These are phyloP conservation scores for Cadophora sp. DNA, from an alignment of 2,329 filamentous ascomycete species.

Conservation along the genomic window DNA sequence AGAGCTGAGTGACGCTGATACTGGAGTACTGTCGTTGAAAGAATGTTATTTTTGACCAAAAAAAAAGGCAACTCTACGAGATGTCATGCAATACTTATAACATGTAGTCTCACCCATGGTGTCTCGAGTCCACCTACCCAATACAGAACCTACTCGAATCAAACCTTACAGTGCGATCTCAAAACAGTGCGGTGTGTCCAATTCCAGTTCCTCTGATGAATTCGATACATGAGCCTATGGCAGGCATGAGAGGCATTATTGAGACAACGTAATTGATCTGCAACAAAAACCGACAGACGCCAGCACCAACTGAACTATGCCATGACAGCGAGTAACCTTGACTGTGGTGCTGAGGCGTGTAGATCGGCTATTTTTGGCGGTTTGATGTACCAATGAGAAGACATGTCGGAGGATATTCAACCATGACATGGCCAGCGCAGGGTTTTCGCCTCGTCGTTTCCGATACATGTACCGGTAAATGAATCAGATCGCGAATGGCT, in stretches of 20 bases:
- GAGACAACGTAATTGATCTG: conserved; percentile 32
- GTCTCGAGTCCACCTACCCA: not conserved
- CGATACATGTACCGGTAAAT: not conserved
- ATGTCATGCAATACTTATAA: conserved; percentile 33
- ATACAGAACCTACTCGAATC: not conserved
- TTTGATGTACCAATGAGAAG: conserved; percentile 9
- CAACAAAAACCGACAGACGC: conserved; percentile 27
- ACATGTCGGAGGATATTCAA: conserved; percentile 26
- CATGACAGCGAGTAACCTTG: conserved; percentile 27
- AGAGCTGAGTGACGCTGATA: not conserved
- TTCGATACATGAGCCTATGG: conserved; percentile 17
- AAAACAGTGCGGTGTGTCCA: conserved; percentile 27
- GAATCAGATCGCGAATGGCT: conserved; percentile 9
- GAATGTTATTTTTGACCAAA: conserved; percentile 18
- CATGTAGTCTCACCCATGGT: conserved; percentile 11
- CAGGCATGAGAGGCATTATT: conserved; percentile 32
- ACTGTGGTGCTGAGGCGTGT: conserved; percentile 20
- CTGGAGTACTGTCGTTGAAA: conserved; percentile 9
- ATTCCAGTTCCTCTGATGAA: conserved; percentile 10
- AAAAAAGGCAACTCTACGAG: conserved; percentile 5
- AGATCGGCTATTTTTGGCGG: conserved; percentile 22
- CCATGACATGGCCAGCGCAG: conserved; percentile 28
- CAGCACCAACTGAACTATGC: conserved; percentile 28
- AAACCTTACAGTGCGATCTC: conserved; percentile 23
- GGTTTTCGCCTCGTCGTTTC: conserved; percentile 17